A percentile compares a stretch with the other conserved stretches of the same genome.
These are phyloP conservation scores for Jatropha curcas DNA, from an alignment of 345 rosid species.

Conservation along the genomic window DNA sequence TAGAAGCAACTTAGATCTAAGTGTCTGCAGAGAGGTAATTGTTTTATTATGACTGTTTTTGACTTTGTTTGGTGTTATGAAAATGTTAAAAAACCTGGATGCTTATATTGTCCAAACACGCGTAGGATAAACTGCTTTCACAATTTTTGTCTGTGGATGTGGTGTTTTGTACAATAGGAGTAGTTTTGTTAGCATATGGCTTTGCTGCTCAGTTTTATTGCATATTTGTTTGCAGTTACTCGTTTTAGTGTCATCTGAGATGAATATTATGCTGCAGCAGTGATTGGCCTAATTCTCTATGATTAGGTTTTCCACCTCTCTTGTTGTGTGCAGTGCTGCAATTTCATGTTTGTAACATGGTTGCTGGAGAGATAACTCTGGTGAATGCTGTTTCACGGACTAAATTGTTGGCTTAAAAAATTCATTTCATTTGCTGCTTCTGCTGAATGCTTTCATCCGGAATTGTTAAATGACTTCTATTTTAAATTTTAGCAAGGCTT, in stretches of 20 bases:
- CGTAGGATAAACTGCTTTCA: background rate
- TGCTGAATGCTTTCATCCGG: slow-evolving; percentile 9
- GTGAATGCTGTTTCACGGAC: background rate
- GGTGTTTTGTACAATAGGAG: background rate
- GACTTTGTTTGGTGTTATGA: background rate
- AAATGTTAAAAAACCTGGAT: background rate
- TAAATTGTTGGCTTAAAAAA: background rate
- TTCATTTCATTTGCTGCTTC: background rate
- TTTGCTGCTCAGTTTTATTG: background rate
- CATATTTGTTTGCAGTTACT: background rate
- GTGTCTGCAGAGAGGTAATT: slow-evolving; percentile 83
- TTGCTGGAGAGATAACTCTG: background rate
- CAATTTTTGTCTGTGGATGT: background rate
- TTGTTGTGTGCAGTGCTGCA: background rate
- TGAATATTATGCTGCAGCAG: background rate
- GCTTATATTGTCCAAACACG: background rate
- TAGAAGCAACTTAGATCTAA: slow-evolving; percentile 71
- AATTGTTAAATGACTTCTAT: background rate
- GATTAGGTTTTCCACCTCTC: background rate
- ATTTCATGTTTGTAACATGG: background rate
- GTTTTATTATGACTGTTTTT: background rate
- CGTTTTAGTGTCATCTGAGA: background rate
- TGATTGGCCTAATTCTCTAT: slow-evolving; percentile 2
- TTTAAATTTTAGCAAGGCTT: background rate
- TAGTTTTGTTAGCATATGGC: background rate